Percentiles rank a stretch among this genome's conserved stretches.
phyloP scores from a whole-genome alignment of 176 grass and related monocot species.

The Carex scoparia region DNA sequence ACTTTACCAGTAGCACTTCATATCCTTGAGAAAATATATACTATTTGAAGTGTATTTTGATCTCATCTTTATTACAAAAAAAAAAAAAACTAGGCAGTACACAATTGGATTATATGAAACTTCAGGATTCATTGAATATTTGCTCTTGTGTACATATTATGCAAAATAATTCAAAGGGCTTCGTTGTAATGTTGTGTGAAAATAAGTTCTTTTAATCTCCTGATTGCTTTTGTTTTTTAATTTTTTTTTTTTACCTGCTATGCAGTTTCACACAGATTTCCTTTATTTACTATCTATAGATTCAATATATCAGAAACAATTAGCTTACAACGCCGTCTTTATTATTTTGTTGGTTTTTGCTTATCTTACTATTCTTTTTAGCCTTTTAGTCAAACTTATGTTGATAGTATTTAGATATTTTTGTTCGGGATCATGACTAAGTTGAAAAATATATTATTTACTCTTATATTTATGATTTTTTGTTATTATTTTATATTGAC shows the following conservation, averaged over 20 bases:
- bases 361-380: background rate
- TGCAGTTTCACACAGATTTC: background rate
- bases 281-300: background rate
- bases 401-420: background rate
- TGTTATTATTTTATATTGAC: background rate
- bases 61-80: background rate
- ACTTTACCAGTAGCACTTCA: background rate
- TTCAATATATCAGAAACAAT: slow-evolving; percentile 1
- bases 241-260: background rate
- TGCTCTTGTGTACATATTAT: background rate
- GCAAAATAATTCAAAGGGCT: background rate
- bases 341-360: background rate
- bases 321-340: background rate
- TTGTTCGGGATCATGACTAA: background rate
- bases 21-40: background rate
- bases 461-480: background rate
- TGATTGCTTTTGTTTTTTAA: background rate
- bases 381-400: background rate
- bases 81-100: background rate
- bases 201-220: background rate
- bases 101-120: background rate
- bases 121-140: background rate
- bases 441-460: slow-evolving; percentile 1
- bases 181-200: background rate
- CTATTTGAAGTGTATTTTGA: background rate